A percentile compares a stretch with the other conserved stretches of the same genome.
phyloP scores from a whole-genome alignment of 2,329 filamentous ascomycete species.

The Colletotrichum tropicicola region DNA sequence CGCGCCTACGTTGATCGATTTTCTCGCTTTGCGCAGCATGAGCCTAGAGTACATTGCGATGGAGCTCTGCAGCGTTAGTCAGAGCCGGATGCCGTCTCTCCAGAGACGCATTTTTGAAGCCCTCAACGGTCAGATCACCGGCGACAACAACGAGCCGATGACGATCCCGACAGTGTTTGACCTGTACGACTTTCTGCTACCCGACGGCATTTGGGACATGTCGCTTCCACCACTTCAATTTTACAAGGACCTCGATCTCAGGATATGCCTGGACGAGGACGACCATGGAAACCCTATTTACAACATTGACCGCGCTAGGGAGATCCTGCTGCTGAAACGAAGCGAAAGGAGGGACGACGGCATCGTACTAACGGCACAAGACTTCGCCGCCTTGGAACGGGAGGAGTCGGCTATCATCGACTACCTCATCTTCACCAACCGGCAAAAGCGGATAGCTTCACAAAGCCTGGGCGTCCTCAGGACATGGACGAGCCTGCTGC shows the following conservation, averaged over 20 bases:
- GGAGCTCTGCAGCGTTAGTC: conserved; percentile 82
- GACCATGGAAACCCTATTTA: conserved; percentile 67
- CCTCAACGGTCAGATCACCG: conserved; percentile 78
- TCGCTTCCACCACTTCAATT: conserved; percentile 64
- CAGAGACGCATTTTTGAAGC: conserved; percentile 76
- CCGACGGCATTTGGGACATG: conserved; percentile 59
- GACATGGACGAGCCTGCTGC: conserved; percentile 85
- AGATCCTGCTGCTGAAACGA: conserved; percentile 77
- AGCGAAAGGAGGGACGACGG: conserved; percentile 65
- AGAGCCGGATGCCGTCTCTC: conserved; percentile 74
- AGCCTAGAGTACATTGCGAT: conserved; percentile 86
- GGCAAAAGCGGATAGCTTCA: conserved; percentile 64
- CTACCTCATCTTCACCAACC: conserved; percentile 71
- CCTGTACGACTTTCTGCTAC: conserved; percentile 85
- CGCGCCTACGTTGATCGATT: conserved; percentile 76
- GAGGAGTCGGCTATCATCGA: conserved; percentile 70
- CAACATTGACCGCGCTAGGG: conserved; percentile 75
- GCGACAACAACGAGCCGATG: conserved; percentile 72
- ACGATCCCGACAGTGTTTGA: conserved; percentile 85
- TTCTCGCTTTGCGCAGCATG: conserved; percentile 79
- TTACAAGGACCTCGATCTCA: conserved; percentile 74
- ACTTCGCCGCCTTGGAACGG: conserved; percentile 58
- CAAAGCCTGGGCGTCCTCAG: conserved; percentile 75
- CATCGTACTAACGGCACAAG: conserved; percentile 57
- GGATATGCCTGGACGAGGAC: conserved; percentile 69